Percentiles rank a stretch among this genome's conserved stretches.
phyloP scores from a whole-genome alignment of 1,139 yeast species.

The Sugiyamaella grinbergsii region DNA sequence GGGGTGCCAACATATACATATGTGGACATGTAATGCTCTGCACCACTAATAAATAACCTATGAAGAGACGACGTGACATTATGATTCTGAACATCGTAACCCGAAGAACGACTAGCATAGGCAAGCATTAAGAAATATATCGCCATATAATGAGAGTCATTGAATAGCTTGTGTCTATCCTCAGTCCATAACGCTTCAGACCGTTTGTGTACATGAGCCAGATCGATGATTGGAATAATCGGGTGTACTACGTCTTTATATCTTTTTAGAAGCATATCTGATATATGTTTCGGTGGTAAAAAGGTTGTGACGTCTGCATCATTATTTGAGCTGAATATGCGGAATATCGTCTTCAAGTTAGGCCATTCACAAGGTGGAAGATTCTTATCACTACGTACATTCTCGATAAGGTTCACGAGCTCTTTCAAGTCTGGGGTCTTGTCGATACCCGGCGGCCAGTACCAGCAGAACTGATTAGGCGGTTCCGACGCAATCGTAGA shows the following conservation, averaged over 20 bases:
- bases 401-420: constrained; percentile 16
- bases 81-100: constrained; percentile 18
- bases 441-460: constrained; percentile 17
- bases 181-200: constrained; percentile 18
- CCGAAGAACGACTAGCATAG: constrained; percentile 21
- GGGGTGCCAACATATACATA: constrained; percentile 18
- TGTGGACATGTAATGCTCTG: constrained; percentile 19
- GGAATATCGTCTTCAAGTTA: constrained; percentile 13
- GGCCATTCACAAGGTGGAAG: constrained; percentile 23
- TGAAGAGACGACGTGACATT: constrained; percentile 21
- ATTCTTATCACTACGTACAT: constrained; percentile 15
- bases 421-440: constrained; percentile 15
- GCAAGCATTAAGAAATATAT: constrained; percentile 18
- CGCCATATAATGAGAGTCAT: constrained; percentile 18
- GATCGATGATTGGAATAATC: constrained; percentile 17
- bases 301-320: constrained; percentile 9
- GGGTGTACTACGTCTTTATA: constrained; percentile 20
- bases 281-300: constrained; percentile 20
- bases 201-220: not conserved
- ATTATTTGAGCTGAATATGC: constrained; percentile 2
- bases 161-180: not conserved
- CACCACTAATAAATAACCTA: constrained; percentile 17
- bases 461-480: constrained; percentile 7
- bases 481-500: not conserved
- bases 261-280: constrained; percentile 18